A percentile compares a stretch with the other conserved stretches of the same genome.
Conservation (phyloP, 495 filamentous ascomycete species). For the Echria macrotheca region DNA sequence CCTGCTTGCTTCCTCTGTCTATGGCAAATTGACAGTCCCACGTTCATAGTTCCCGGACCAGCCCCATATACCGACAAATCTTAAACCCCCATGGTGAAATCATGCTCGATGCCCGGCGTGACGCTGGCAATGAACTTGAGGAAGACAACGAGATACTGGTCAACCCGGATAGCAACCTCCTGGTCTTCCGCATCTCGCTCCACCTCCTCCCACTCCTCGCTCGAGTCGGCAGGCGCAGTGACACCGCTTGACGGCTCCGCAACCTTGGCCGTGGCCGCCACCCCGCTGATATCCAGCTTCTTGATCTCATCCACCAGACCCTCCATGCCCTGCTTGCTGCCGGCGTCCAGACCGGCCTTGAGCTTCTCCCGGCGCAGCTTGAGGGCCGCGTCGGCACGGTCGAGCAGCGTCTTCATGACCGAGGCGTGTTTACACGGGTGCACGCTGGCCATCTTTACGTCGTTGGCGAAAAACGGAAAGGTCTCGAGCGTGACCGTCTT, state of each 20-base stretch:
- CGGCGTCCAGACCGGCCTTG: slow-evolving; percentile 42
- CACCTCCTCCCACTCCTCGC: slow-evolving; percentile 85
- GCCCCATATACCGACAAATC: no score
- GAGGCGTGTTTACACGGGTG: slow-evolving; percentile 90
- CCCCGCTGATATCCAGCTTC: slow-evolving; percentile 41
- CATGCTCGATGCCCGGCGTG: slow-evolving; percentile 94
- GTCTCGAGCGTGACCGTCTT: slow-evolving; percentile 98
- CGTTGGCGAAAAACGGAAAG: slow-evolving; percentile 82
- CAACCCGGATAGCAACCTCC: slow-evolving; percentile 86
- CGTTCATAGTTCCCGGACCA: no score
- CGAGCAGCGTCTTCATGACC: slow-evolving; percentile 96
- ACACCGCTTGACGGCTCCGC: slow-evolving; percentile 24
- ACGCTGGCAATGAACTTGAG: slow-evolving; percentile 86
- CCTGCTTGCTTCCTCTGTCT: no score
- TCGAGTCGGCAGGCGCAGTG: slow-evolving; percentile 33
- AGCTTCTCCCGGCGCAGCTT: slow-evolving; percentile 84
- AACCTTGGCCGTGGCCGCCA: slow-evolving; percentile 17
- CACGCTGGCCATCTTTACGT: slow-evolving; percentile 90
- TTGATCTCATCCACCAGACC: slow-evolving; percentile 57
- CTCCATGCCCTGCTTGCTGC: slow-evolving; percentile 48
- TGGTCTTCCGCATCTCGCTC: slow-evolving; percentile 65
- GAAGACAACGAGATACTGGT: slow-evolving; percentile 97
- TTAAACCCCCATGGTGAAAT: slow-evolving; percentile 41
- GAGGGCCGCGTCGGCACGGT: slow-evolving; percentile 86
- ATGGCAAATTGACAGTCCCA: no score